phyloP scores from a whole-genome alignment of 768 basidiomycete genomes.

The Cystobasidium onofrii region DNA sequence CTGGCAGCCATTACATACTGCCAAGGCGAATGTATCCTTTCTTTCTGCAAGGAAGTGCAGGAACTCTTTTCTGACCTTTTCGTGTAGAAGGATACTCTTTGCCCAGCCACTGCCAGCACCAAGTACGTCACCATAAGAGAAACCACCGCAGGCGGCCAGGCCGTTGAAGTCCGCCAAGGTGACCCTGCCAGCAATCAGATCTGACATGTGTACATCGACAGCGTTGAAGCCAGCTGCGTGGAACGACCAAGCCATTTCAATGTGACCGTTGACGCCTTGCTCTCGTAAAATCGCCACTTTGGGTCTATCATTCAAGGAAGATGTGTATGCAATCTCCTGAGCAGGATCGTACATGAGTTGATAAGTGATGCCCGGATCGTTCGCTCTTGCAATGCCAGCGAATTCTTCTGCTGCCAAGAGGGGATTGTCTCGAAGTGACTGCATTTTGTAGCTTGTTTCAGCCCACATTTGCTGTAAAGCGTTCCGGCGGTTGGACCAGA shows the following conservation, averaged over 20 bases:
- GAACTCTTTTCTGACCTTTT: constrained; percentile 67
- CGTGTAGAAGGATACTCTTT: constrained; percentile 81
- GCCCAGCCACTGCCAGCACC: constrained; percentile 99
- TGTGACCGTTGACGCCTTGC: constrained; percentile 95
- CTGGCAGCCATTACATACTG: constrained; percentile 97
- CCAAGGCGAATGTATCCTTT: constrained; percentile 75
- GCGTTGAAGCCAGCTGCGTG: constrained; percentile 86
- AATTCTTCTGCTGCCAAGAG: constrained; percentile 71
- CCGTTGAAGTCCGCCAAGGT: constrained; percentile 68
- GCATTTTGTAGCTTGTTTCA: constrained; percentile 90
- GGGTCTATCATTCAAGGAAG: constrained; percentile 55
- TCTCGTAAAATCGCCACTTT: constrained; percentile 91
- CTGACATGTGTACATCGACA: constrained; percentile 96
- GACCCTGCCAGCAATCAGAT: constrained; percentile 67
- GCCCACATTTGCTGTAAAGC: constrained; percentile 79
- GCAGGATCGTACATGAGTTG: constrained; percentile 57
- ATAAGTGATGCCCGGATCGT: constrained; percentile 62
- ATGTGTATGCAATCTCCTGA: constrained; percentile 36
- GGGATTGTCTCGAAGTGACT: constrained; percentile 75
- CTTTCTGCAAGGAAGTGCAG: constrained; percentile 64
- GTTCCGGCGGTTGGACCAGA: constrained; percentile 62
- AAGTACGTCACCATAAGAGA: constrained; percentile 96
- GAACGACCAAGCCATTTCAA: constrained; percentile 99
- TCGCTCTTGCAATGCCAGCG: constrained; percentile 54
- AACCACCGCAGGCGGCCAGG: constrained; percentile 91